phyloP scores from a whole-genome alignment of 192 early-diverging fungal species.

The Phlyctochytrium planicorne region DNA sequence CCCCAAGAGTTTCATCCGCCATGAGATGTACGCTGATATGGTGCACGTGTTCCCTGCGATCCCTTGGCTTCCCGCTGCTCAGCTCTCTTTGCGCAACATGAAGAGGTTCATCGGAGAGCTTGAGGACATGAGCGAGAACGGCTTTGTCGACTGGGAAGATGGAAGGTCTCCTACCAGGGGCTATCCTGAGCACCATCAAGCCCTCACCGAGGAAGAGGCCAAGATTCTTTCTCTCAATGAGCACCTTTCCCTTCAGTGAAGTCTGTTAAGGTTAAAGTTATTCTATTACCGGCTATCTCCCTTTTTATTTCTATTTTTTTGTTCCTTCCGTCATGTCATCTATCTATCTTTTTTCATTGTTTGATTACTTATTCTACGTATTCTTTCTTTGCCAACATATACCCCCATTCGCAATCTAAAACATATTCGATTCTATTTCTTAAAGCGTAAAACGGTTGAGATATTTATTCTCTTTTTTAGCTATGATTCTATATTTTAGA shows the following conservation, averaged over 20 bases:
- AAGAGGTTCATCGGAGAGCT: conserved; percentile 26
- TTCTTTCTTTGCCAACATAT: no score
- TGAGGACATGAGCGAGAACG: conserved; percentile 3
- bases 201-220: not conserved
- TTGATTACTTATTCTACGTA: no score
- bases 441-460: no score
- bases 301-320: not conserved
- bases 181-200: not conserved
- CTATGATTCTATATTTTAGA: no score
- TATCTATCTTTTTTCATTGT: not conserved
- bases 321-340: not conserved
- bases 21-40: conserved; percentile 52
- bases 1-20: conserved; percentile 21
- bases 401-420: no score
- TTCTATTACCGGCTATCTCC: not conserved
- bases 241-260: no score
- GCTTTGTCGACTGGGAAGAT: not conserved
- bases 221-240: not conserved
- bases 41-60: conserved; percentile 41
- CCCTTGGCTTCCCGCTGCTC: conserved; percentile 17
- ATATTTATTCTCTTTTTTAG: no score
- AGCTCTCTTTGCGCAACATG: conserved; percentile 15
- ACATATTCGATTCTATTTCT: no score
- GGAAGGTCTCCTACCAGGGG: not conserved
- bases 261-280: no score